Evolutionary conservation across 2,329 filamentous ascomycete species (phyloP), one percentile per base, ranked within the genome.

Genomic region (Aureobasidium sp.): DNA sequence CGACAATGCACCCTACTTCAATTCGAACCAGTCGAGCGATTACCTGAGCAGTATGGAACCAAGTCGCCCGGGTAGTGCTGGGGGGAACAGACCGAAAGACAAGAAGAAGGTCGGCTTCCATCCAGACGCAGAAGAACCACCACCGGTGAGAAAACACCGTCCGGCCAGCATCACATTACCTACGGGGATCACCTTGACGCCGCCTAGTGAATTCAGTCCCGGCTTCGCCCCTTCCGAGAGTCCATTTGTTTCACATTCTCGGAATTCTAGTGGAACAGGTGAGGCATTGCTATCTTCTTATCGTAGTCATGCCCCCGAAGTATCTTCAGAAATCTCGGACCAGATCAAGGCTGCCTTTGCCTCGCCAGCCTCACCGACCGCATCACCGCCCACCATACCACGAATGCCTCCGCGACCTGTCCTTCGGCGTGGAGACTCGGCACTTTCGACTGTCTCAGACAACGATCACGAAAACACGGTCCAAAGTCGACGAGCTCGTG

Each of bases 31-130:
- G 25, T 60, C 57, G n/a, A 60, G 37, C 21, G 60, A 62, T 37
- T 47, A 60, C 17, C 35, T 60, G 33, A 60, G 50, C 51, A 63
- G 60, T 37, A 54, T 55, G 47, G 53, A 60, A 17, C 50, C 35
- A 7, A 53, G 33, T 49, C 62, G 57, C 42, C 51, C 63, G 17
- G 55, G 57, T 51, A 62, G 50, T 60, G 51, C 60, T 46, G 50
- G 51, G 27, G 59, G 59, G 3, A 50, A 55, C 27, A 57, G 53
- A 37, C 47, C 60, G n/a, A 62, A 62, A 27, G 62, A 63, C 38
- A 65, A 65, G 62, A 65, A 65, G 53, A 62, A 55, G 33, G 62
- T 65, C n/a, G 62, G 60, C 31, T 65, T 65, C 59, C 60, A 58
- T 19, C 37, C 59, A 10, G 60, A 60, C 23, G 54, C 62, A 42